Evolutionary conservation across 306 rosid genomes (phyloP), one percentile per base, ranked within the genome.

Genomic region (Lathyrus aphaca): DNA sequence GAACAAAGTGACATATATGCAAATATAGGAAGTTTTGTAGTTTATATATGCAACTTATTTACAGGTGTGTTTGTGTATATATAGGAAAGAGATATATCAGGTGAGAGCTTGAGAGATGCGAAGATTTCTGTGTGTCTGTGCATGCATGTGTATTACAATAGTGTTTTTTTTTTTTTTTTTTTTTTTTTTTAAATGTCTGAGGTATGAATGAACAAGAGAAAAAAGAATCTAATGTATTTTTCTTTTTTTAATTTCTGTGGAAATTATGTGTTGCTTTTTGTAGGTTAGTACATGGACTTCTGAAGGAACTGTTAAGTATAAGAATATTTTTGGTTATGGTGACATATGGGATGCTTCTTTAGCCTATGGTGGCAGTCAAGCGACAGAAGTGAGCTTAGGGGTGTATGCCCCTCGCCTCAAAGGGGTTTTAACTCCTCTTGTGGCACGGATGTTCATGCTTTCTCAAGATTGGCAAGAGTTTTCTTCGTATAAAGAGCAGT

Each of bases 331-430:
- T 13, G 98, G 98, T 74, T 87, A 88, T 84, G 98, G 90, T 53
- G 98, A 94, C 80, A 18, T 90, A 50, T 90, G 97, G 97, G 91
- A 93, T 88, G 85, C 94, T 76, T 90, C 96, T 74, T 57, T 93
- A 85, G 98, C 91, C 44, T 85, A 86, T 64, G 97, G 97, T 38
- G 96, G 90, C 51, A 85, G 77, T 71, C 91, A 88, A 80, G 83
- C 92, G 18, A 86, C 94, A 1, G 98, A 93, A 82, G 73, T 81
- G 43, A 85, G 98, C 79, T 76, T 85, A 13, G 96, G 97, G 65
- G 87, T 93, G 75, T 70, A 60, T 88, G 77, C 88, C n/a, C 98
- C 97, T 17, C 84, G 89, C 42, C 39, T 85, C 59, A 90, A 67
- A 79, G 74, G 91, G 54, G 71, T 82, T 23, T 15, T 73, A 64